These are phyloP conservation scores for Comarum palustre DNA, from an alignment of 306 rosid genomes.

Conservation along the genomic window DNA sequence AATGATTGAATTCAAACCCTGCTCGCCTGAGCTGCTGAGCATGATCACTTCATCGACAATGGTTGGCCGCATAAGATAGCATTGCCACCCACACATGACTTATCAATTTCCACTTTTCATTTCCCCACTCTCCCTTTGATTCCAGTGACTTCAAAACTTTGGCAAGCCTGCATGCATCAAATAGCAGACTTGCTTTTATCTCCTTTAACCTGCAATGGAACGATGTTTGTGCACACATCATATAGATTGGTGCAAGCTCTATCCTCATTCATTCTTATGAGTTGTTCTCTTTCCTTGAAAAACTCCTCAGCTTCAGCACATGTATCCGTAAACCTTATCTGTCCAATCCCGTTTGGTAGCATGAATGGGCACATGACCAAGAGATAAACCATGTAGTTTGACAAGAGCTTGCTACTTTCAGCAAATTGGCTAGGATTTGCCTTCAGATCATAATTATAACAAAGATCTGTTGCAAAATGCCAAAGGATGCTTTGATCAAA, in stretches of 20 bases:
- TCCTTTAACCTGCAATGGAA: background rate
- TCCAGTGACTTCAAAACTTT: background rate
- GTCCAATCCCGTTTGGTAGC: constrained; percentile 12
- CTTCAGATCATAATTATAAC: background rate
- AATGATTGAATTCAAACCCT: too few relatives aligned
- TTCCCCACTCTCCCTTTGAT: background rate
- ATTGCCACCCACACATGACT: constrained; percentile 24
- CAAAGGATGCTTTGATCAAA: constrained; percentile 31
- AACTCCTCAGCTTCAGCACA: background rate
- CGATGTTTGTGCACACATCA: background rate
- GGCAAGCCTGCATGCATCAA: constrained; percentile 23
- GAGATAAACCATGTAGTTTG: constrained; percentile 7
- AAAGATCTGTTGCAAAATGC: constrained; percentile 25
- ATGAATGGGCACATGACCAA: background rate
- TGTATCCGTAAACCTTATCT: constrained; percentile 22
- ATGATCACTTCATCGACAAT: constrained; percentile 10
- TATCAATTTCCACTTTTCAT: background rate
- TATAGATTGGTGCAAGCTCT: too few relatives aligned
- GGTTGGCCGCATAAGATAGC: background rate
- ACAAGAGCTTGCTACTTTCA: too few relatives aligned
- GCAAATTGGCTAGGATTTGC: too few relatives aligned
- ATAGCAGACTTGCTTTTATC: constrained; percentile 25
- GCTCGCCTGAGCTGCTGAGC: constrained; percentile 20
- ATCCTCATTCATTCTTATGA: too few relatives aligned
- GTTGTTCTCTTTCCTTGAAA: background rate